phyloP scores from a whole-genome alignment of 1,284 basidiomycete genomes.

The Coniophora puteana region DNA sequence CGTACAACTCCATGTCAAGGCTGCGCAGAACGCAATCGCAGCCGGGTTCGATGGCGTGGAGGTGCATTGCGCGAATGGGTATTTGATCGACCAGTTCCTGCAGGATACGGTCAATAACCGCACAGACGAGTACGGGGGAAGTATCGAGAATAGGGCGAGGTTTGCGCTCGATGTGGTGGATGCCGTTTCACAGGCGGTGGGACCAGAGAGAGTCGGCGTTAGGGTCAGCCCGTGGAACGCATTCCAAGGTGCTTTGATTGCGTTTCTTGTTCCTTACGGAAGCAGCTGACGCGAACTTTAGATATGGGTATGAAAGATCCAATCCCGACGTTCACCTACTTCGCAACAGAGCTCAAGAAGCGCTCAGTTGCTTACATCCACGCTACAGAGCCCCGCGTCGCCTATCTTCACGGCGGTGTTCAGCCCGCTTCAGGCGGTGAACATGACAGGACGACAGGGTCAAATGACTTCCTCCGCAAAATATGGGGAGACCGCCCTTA shows the following conservation, averaged over 20 bases:
- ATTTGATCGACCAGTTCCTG: conserved; percentile 47
- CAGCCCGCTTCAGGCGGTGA: conserved; percentile 9
- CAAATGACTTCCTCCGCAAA: too few relatives aligned
- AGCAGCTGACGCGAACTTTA: too few relatives aligned
- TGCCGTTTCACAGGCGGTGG: conserved; percentile 35
- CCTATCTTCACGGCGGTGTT: too few relatives aligned
- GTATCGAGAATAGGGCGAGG: conserved; percentile 39
- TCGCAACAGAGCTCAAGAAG: conserved; percentile 30
- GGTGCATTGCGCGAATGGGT: conserved; percentile 31
- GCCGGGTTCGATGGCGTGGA: conserved; percentile 70
- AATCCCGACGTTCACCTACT: conserved; percentile 33
- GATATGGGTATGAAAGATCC: conserved; percentile 21
- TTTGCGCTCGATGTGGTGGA: conserved; percentile 41
- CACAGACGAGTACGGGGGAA: conserved; percentile 47
- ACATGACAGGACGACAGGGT: conserved; percentile 19
- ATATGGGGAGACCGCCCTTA: conserved; percentile 33
- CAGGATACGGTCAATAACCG: conserved; percentile 41
- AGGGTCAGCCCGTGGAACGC: conserved; percentile 48
- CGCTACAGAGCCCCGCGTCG: conserved; percentile 43
- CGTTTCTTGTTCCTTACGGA: too few relatives aligned
- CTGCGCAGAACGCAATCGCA: conserved; percentile 51
- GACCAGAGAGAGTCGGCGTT: conserved; percentile 37
- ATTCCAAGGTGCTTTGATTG: conserved; percentile 27
- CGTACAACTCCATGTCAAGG: too few relatives aligned
- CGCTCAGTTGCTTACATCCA: conserved; percentile 52